Evolutionary conservation across 768 basidiomycete species (phyloP).

Genomic region (Phanerodontia chrysosporium): DNA sequence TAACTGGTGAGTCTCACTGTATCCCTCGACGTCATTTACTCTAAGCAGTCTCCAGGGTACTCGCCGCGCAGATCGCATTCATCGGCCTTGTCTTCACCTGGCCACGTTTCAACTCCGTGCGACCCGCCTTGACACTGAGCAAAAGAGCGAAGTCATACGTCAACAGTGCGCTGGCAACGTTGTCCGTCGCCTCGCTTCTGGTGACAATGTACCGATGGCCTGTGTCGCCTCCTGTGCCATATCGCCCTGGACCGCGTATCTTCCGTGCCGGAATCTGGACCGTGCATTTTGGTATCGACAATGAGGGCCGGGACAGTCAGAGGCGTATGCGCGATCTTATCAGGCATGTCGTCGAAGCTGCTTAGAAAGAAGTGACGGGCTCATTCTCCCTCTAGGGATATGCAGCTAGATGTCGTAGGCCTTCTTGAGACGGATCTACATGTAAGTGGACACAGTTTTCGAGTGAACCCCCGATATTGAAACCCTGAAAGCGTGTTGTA

Average conservation of each 20-base stretch:
- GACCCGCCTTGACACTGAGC: conserved; percentile 2
- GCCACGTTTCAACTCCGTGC: conserved; percentile 20
- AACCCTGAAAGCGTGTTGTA: conserved; percentile 47
- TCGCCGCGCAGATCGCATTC: conserved; percentile 47
- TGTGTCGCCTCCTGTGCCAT: conserved; percentile 44
- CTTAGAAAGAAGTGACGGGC: background rate
- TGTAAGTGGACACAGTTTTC: conserved; percentile 39
- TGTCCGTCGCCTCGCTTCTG: conserved; percentile 38
- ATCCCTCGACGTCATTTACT: background rate
- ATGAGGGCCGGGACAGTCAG: conserved; percentile 72
- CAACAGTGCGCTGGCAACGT: conserved; percentile 18
- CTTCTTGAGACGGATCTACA: conserved; percentile 83
- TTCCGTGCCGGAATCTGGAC: conserved; percentile 88
- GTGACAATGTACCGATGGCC: conserved; percentile 55
- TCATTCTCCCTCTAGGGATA: conserved; percentile 45
- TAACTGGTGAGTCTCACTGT: conserved; percentile 47
- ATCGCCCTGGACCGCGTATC: conserved; percentile 60
- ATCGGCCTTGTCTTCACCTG: conserved; percentile 46
- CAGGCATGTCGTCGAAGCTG: conserved; percentile 15
- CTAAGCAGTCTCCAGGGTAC: conserved; percentile 37
- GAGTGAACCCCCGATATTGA: background rate
- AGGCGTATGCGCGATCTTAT: conserved; percentile 55
- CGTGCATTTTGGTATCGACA: conserved; percentile 83
- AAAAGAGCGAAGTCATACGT: conserved; percentile 8
- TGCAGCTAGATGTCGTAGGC: conserved; percentile 83